phyloP scores from a whole-genome alignment of 1,139 yeast species.

The Taiozyma sp. region DNA sequence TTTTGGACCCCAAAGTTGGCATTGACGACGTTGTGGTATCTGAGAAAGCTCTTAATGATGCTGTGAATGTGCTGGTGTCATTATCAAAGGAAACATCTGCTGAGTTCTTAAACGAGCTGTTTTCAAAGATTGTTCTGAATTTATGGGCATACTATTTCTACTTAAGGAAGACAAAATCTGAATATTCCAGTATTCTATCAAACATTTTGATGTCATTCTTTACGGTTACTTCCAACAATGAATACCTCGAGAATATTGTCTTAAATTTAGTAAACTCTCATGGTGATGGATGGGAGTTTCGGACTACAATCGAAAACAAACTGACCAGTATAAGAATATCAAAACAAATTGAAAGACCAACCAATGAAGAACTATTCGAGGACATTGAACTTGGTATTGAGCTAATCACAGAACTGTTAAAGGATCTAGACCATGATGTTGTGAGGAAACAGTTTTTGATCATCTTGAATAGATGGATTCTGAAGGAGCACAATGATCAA shows the following conservation, averaged over 20 bases:
- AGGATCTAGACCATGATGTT: slow-evolving; percentile 44
- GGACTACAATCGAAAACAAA: slow-evolving; percentile 39
- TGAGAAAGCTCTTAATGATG: slow-evolving; percentile 54
- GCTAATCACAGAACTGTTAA: slow-evolving; percentile 42
- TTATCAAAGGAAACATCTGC: slow-evolving; percentile 47
- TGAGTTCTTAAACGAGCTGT: slow-evolving; percentile 39
- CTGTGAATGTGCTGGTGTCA: slow-evolving; percentile 61
- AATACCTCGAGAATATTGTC: slow-evolving; percentile 36
- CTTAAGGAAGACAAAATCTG: slow-evolving; percentile 33
- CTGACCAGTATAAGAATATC: slow-evolving; percentile 44
- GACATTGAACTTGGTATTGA: slow-evolving; percentile 50
- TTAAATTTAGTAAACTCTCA: slow-evolving; percentile 41
- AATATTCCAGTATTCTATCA: slow-evolving; percentile 37
- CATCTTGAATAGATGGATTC: slow-evolving; percentile 59
- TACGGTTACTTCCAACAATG: slow-evolving; percentile 34
- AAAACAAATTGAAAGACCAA: slow-evolving; percentile 8
- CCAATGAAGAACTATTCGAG: slow-evolving; percentile 32
- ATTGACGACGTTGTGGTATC: slow-evolving; percentile 29
- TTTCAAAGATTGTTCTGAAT: slow-evolving; percentile 27
- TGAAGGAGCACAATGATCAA: slow-evolving; percentile 16
- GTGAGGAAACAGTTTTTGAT: slow-evolving; percentile 46
- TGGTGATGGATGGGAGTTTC: slow-evolving; percentile 47
- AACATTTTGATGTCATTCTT: slow-evolving; percentile 47
- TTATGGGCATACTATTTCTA: slow-evolving; percentile 66
- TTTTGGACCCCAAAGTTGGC: slow-evolving; percentile 33